Base-by-base conservation (phyloP, 306 rosid genomes). In the Pterocarpus macrocarpus region DNA sequence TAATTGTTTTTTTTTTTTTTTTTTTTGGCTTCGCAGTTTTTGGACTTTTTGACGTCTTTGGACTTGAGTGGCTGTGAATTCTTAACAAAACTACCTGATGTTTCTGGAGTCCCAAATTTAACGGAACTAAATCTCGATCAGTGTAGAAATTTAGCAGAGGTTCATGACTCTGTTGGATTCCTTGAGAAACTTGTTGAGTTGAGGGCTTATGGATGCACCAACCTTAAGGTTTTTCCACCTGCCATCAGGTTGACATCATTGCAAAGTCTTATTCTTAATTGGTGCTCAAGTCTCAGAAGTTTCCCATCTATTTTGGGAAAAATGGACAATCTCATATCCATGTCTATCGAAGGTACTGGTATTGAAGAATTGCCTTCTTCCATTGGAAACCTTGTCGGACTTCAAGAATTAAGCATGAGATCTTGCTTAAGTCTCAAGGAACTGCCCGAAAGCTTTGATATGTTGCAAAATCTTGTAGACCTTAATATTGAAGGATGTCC, bases 401-500 rank as follows among this genome's bases (percentile, higher is more conserved):
- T 88, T 82, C 67, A 72, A 73, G 69, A 68, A 32, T 67, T 86
- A 11, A 5, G 58, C 36, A 79, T 86, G 89, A 79, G 86, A 45
- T 86, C 84, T 82, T 86, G 86, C 84, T 79, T 56, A 38, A 75
- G 77, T 44, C 89, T 82, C 76, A 82, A 79, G 84, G 82, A 82
- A 75, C 76, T 86, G 0, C 84, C 89, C 8, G 69, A 75, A 7
- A 70, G 59, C 73, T 16, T 86, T 75, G 79, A 69, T 41, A 44
- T 74, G 86, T 12, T 82, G 61, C 79, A 79, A 56, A 86, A 79
- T 56, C 86, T 86, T 71, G 63, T 43, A 57, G 75, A 79, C 77
- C 80, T 86, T 79, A 80, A 86, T 34, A 79, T 82, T 1, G 89
- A 86, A 58, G 80, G 86, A 7, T 86, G 86, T 75, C 84, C 86